Evolutionary conservation across 208 protist genomes (phyloP), one percentile per base, ranked within the genome.

Genomic region (Plasmodiophora brassicae): DNA sequence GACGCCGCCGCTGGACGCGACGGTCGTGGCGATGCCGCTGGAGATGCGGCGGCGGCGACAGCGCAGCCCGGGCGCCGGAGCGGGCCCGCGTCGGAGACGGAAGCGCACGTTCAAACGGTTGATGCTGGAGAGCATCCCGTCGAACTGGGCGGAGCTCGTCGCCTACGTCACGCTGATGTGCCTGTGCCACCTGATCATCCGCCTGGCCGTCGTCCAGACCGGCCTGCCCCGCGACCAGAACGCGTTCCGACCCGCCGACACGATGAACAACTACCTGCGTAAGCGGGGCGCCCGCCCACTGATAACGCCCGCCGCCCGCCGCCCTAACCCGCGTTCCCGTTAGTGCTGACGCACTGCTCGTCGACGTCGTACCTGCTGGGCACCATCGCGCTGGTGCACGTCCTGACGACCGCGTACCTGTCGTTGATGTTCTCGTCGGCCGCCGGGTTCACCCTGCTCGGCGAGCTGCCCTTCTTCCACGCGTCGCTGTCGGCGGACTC

Each of bases 101-200:
- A 78, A 78, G 5, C 5, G n/a, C 5, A 38, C 10, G 10, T 38
- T 78, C 32, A 78, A 32, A 38, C 5, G n/a, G 20, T 5, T 78
- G 5, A 78, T 78, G 65, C 65, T 78, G 65, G 65, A 78, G 32
- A 38, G 65, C 14, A 78, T 78, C n/a, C 65, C 65, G 5, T 78
- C 65, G n/a, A 78, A 78, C n/a, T 78, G 65, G 65, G 65, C 65
- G 32, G 65, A 78, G n/a, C n/a, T 78, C 10, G 10, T 78, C 5
- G 65, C 65, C n/a, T 78, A 78, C 41, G 65, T 78, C n/a, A 78
- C 41, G 41, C n/a, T 78, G n/a, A 78, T 78, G 65, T 78, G 65
- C n/a, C n/a, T 78, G 14, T 78, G 65, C 65, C 65, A 78, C 41
- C 65, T 78, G 14, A 78, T 78, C 20, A 14, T 78, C 14, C 5